Conservation (phyloP, 345 rosid species). For the Citrus medica region DNA sequence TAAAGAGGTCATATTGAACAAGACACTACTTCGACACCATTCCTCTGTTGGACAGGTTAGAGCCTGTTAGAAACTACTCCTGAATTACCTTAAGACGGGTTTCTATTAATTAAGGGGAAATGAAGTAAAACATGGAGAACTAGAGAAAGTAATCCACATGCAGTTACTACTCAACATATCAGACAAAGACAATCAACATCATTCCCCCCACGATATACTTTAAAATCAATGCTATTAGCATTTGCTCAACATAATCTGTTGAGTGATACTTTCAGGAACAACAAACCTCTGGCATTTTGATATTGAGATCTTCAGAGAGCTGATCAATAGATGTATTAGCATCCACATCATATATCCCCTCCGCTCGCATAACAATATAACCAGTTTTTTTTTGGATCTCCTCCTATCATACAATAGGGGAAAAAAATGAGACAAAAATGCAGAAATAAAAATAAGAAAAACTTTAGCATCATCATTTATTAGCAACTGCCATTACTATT, state of each 20-base stretch:
- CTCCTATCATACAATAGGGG: constrained; percentile 47
- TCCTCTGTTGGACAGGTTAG: neutral
- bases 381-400: constrained; percentile 99
- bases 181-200: neutral
- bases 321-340: constrained; percentile 98
- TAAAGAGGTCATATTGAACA: neutral
- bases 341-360: constrained; percentile 92
- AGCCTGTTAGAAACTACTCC: neutral
- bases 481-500: neutral
- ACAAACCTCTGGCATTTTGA: constrained; percentile 95
- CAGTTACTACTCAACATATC: neutral
- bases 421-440: neutral
- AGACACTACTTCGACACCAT: neutral
- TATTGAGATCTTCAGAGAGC: constrained; percentile 84
- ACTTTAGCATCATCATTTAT: neutral
- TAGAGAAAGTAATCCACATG: neutral
- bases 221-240: neutral
- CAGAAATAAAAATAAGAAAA: neutral
- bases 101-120: neutral
- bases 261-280: neutral
- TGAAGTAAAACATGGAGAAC: neutral
- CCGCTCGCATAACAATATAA: constrained; percentile 93
- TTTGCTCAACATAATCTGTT: neutral
- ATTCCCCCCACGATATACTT: neutral
- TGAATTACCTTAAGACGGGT: neutral